Percentiles rank a stretch among this genome's conserved stretches.
Evolutionary conservation across 805 yeast genomes (phyloP).

Genomic region (Pichia ethanolica): DNA sequence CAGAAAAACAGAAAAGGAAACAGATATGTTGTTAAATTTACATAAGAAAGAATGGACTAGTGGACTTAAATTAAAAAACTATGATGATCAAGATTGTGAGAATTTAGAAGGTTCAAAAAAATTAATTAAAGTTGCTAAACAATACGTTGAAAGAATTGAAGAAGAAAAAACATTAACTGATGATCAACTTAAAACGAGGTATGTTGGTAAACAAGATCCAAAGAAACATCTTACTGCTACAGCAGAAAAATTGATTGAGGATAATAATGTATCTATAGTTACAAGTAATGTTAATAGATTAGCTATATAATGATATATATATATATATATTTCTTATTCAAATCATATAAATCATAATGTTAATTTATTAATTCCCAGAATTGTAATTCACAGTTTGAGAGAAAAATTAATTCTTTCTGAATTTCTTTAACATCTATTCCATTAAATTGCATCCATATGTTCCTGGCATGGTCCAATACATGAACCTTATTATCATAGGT

Average conservation of each 20-base stretch:
- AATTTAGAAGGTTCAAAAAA: constrained; percentile 66
- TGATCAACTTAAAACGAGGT: constrained; percentile 88
- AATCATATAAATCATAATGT: too few species aligned
- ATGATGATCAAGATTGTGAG: constrained; percentile 64
- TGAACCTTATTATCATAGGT: constrained; percentile 45
- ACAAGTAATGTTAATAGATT: constrained; percentile 87
- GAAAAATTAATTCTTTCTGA: constrained; percentile 52
- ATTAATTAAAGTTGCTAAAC: constrained; percentile 85
- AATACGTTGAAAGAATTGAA: constrained; percentile 80
- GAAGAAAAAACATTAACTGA: constrained; percentile 87
- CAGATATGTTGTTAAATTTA: constrained; percentile 85
- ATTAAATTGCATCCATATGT: constrained; percentile 53
- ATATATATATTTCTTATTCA: too few species aligned
- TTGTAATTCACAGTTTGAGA: constrained; percentile 58
- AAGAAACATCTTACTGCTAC: constrained; percentile 92
- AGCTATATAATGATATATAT: constrained; percentile 49
- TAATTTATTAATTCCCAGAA: constrained; percentile 42
- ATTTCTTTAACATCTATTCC: constrained; percentile 40
- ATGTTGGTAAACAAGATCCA: constrained; percentile 98
- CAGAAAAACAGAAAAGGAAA: constrained; percentile 85
- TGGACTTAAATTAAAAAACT: constrained; percentile 75
- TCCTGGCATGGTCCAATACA: constrained; percentile 31
- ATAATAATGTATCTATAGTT: constrained; percentile 78
- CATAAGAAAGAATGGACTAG: constrained; percentile 96
- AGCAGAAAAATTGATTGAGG: constrained; percentile 80